Evolutionary conservation across 495 filamentous ascomycete genomes (phyloP), one percentile per base, ranked within the genome.

Genomic region (Penicillium lividum): DNA sequence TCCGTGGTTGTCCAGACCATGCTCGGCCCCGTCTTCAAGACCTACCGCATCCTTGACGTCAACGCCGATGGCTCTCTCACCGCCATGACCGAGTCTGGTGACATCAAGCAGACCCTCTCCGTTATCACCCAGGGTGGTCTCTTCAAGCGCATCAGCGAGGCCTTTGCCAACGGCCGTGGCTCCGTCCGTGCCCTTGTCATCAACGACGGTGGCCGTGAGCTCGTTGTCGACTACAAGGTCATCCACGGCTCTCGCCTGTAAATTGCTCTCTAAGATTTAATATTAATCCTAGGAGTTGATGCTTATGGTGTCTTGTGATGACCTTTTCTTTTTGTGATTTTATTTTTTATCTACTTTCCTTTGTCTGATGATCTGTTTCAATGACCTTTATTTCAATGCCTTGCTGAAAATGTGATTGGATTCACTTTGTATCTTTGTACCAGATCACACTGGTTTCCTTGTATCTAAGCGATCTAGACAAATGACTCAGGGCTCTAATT

Each of bases 21-120:
- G 91, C 90, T 96, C 56, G 94, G 94, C 68, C 94, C 94, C 44
- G 90, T 98, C 82, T 98, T 97, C 92, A 98, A 98, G 90, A 96
- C 97, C 82, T 98, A 98, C 87, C 92, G 94, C 74, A 93, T 98
- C 71, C 89, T 98, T 40, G 94, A 98, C 80, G 88, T 98, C 79
- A 91, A 91, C 77, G 91, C 96, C 59, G 88, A 90, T 64, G 89
- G 89, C 68, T 77, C 79, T 74, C 82, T 91, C 50, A 87, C 89
- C 56, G 87, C 88, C 72, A 91, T 92, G 88, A 91, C 88, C 65
- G 89, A 91, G 81, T 84, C 80, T 58, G 94, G 94, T 66, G 94
- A 98, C 75, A 92, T 98, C 84, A 98, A 98, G 89, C 94, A 97
- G 80, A 87, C 86, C 64, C 83, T 98, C 44, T 85, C 89, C 51